Conservation (phyloP, 23 red algal genomes). For the Gracilaria caudata region DNA sequence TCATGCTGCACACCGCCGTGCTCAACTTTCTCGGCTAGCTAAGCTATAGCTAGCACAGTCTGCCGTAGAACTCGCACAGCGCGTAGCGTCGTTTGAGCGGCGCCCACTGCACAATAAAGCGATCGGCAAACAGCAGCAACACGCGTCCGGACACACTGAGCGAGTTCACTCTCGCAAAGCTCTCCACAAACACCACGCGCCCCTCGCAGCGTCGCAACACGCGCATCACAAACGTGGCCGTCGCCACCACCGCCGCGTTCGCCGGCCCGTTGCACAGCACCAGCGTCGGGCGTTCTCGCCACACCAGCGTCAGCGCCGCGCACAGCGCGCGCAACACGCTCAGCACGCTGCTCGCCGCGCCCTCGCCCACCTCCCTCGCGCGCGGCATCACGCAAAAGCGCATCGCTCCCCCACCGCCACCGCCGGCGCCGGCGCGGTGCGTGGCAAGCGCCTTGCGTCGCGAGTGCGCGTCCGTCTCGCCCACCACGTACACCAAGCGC, state of each 20-base stretch:
- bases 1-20: constrained; percentile 89
- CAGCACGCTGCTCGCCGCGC: constrained; percentile 19
- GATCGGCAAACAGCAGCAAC: constrained; percentile 74
- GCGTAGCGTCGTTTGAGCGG: constrained; percentile 39
- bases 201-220: background rate
- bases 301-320: constrained; percentile 29
- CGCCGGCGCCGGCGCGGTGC: background rate
- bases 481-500: constrained; percentile 25
- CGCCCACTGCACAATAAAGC: constrained; percentile 94
- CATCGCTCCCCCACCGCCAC: background rate
- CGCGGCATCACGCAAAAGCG: constrained; percentile 53
- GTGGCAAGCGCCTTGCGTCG: background rate
- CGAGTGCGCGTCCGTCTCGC: constrained; percentile 45
- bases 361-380: constrained; percentile 80
- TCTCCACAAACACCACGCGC: constrained; percentile 92
- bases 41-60: constrained; percentile 12
- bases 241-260: constrained; percentile 45
- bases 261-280: constrained; percentile 62
- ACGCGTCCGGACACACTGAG: constrained; percentile 73
- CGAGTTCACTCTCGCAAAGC: constrained; percentile 77
- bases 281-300: constrained; percentile 2
- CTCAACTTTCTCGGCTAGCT: constrained; percentile 93
- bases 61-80: constrained; percentile 74
- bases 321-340: constrained; percentile 7
- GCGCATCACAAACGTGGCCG: constrained; percentile 21